Base-by-base conservation (phyloP, 352 stramenopile genomes). In the Globisporangium emineosum region DNA sequence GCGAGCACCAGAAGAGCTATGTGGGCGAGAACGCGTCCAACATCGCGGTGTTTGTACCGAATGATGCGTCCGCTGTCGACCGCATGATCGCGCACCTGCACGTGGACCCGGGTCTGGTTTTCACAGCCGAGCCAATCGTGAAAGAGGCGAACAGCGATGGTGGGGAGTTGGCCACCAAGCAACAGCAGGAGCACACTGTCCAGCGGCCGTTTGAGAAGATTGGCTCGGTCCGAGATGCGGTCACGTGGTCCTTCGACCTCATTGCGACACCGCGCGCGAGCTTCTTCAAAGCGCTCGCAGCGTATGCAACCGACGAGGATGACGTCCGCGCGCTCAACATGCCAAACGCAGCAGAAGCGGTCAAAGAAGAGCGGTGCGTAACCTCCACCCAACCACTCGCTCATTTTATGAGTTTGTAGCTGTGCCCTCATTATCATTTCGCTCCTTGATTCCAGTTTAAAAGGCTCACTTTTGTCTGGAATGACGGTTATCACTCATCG, bases 161-260 rank as follows among this genome's bases (percentile, higher is more conserved):
- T 10, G 19, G 60, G 9, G 35, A 49, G 59, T 25, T 42, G 69
- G 33, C 35, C 3, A 45, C 50, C 23, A 57, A 17, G 64, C 50
- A 47, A 59, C 51, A 70, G 5, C 66, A 73, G 40, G 40, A 56
- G 15, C 58, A 63, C 10, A 30, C 69, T 25, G 50, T 65, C 12
- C 8, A 47, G 50, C 72, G 74, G 7, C 85, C 85, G 25, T 93
- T 91, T 65, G 71, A 75, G 25, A 60, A 68, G 1, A 79, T 88
- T 45, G 79, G 79, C 29, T 84, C 72, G 2, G 75, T 91, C 19
- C 76, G 67, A n/a, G 78, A 91, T n/a, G 81, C 78, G 1, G 71
- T 95, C 21, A 88, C 67, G 29, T 95, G 87, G 87, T 80, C 69
- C n/a, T 81, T 95, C 12, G 87, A 95, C 53, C 61, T 95, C 23